Evolutionary conservation across 345 rosid genomes (phyloP), one percentile per base, ranked within the genome.

Genomic region (Pistacia atlantica): DNA sequence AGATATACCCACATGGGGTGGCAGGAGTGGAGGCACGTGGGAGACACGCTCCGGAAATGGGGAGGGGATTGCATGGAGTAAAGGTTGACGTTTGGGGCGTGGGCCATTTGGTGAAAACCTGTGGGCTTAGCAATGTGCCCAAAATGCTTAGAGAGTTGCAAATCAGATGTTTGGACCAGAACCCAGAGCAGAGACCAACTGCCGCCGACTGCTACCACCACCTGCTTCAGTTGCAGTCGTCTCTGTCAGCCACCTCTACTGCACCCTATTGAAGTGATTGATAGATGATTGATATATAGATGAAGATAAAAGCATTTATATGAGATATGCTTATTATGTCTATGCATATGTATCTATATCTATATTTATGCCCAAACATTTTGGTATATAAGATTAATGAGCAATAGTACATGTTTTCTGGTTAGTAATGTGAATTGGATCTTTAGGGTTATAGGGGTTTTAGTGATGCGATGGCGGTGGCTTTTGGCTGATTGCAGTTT

Each of bases 11-110:
- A 0, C 88, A 84, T 11, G 84, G 73, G 11, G 66, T 54, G 0
- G 67, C 60, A 5, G 70, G 70, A 0, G 66, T 5, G 59, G 96
- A 85, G 80, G 90, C 82, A 72, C 85, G 88, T 72, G 92, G 88
- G 12, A 79, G 83, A 22, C 90, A 88, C 75, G 97, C 97, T 2
- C 97, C 98, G 68, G 99, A 93, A 88, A 90, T 93, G 97, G 95
- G 91, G 66, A 83, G 93, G 64, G 99, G 99, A 4, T 70, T 93
- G 83, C 98, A 96, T 77, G 95, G 93, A 11, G 95, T 92, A 59
- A 96, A 96, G 79, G 99, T 96, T 42, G 99, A 96, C 84, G 97
- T 96, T 22, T 96, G 98, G 97, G 99, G 97, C 0, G 87, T 96
- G 0, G 99, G 99, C 5, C 72, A 91, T 69, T 76, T 96, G 90